A percentile compares a stretch with the other conserved stretches of the same genome.
Evolutionary conservation across 2,329 filamentous ascomycete genomes (phyloP).

Genomic region (Acarospora socialis): DNA sequence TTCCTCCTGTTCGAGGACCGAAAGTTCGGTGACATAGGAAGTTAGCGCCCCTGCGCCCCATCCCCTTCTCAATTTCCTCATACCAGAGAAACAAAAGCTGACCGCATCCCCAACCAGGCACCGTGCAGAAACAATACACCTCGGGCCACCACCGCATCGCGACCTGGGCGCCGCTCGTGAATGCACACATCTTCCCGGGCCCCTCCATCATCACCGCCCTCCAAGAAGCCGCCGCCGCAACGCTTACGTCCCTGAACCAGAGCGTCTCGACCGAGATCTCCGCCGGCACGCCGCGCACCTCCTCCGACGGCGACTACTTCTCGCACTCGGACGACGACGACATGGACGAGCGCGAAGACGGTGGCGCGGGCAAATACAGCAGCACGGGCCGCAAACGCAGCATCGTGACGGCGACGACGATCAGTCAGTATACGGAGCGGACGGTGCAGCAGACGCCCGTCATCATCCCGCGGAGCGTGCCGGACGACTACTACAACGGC

Average conservation of each 20-base stretch:
- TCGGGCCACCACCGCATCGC: slow-evolving; percentile 37
- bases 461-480: no score
- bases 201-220: slow-evolving; percentile 38
- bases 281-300: slow-evolving; percentile 19
- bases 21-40: slow-evolving; percentile 43
- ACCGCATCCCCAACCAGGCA: slow-evolving; percentile 23
- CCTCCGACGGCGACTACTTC: slow-evolving; percentile 2
- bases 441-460: slow-evolving; percentile 22
- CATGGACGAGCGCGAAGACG: slow-evolving; percentile 3
- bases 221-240: slow-evolving; percentile 31
- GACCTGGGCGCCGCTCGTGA: slow-evolving; percentile 38
- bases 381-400: slow-evolving; percentile 49
- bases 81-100: not conserved
- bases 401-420: slow-evolving; percentile 68
- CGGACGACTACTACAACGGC: slow-evolving; percentile 15
- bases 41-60: slow-evolving; percentile 19
- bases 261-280: slow-evolving; percentile 36
- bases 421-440: slow-evolving; percentile 65
- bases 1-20: slow-evolving; percentile 42
- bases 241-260: slow-evolving; percentile 30
- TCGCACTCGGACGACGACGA: not conserved
- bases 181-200: slow-evolving; percentile 39
- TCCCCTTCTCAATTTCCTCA: not conserved
- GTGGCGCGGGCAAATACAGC: slow-evolving; percentile 1
- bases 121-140: slow-evolving; percentile 41